phyloP scores from a whole-genome alignment of 2,329 filamentous ascomycete genomes.

The Clarireedia monteithiana region DNA sequence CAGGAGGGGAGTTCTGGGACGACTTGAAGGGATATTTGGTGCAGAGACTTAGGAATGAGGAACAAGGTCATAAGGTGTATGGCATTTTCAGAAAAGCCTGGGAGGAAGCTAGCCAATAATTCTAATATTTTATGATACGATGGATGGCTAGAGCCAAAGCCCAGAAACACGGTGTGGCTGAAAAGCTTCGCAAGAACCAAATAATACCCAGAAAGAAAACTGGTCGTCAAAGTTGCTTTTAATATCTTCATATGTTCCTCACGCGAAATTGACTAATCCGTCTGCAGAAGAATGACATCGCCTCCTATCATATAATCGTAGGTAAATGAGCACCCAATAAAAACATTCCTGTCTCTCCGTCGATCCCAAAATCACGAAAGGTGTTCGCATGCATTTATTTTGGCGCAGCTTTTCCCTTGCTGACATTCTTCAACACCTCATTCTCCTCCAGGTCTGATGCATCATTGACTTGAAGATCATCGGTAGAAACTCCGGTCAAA shows the following conservation, averaged over 20 bases:
- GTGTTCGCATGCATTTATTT: background rate
- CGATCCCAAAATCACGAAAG: slow-evolving; percentile 4
- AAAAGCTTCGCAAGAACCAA: background rate
- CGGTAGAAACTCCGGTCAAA: slow-evolving; percentile 65
- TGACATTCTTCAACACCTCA: slow-evolving; percentile 57
- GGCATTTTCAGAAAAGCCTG: slow-evolving; percentile 61
- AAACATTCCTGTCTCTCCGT: slow-evolving; percentile 9
- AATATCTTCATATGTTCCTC: slow-evolving; percentile 11
- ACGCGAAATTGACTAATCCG: slow-evolving; percentile 8
- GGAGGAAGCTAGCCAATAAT: slow-evolving; percentile 10
- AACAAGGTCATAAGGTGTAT: slow-evolving; percentile 54
- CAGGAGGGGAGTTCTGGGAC: slow-evolving; percentile 73
- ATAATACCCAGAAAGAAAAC: background rate
- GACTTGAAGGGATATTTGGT: slow-evolving; percentile 76
- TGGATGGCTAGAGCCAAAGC: background rate
- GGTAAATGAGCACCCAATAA: slow-evolving; percentile 27
- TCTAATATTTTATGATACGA: background rate
- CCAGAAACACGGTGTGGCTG: slow-evolving; percentile 1
- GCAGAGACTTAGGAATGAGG: slow-evolving; percentile 68
- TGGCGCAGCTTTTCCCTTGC: slow-evolving; percentile 38
- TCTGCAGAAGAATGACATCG: slow-evolving; percentile 8
- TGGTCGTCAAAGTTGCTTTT: slow-evolving; percentile 10
- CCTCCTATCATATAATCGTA: slow-evolving; percentile 9
- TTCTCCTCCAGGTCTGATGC: slow-evolving; percentile 74
- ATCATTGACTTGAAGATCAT: slow-evolving; percentile 74